phyloP scores from a whole-genome alignment of 306 rosid genomes.

The Rubus parviflorus region DNA sequence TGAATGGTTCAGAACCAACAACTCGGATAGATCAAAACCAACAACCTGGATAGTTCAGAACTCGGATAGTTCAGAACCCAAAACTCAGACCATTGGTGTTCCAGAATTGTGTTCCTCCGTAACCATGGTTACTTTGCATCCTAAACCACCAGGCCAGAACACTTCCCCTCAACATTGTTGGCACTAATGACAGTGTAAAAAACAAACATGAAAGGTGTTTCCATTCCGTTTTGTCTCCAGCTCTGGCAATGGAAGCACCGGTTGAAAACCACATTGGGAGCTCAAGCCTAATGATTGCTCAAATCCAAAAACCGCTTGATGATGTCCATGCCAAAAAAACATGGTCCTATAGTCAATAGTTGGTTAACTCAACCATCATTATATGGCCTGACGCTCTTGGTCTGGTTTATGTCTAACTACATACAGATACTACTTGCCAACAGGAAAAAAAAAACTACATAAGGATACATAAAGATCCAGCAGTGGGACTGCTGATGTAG shows the following conservation, averaged over 20 bases:
- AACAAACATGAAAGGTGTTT: neutral
- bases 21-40: too few relatives aligned
- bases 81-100: neutral
- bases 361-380: neutral
- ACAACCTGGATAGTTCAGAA: neutral
- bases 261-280: slow-evolving; percentile 1
- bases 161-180: neutral
- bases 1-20: neutral
- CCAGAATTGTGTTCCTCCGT: neutral
- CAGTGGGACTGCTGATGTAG: neutral
- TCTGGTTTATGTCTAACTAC: neutral
- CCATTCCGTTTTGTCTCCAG: neutral
- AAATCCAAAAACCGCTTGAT: neutral
- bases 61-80: neutral
- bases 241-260: neutral
- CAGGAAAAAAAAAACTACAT: neutral
- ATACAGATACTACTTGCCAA: neutral
- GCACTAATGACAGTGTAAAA: neutral
- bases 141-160: neutral
- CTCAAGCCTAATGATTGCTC: slow-evolving; percentile 5
- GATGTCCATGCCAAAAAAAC: neutral
- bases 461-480: neutral
- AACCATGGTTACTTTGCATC: neutral
- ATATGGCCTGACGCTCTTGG: neutral
- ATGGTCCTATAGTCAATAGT: neutral